Evolutionary conservation across 495 filamentous ascomycete species (phyloP), one percentile per base, ranked within the genome.

Genomic region (Lasiosphaeria hispida): DNA sequence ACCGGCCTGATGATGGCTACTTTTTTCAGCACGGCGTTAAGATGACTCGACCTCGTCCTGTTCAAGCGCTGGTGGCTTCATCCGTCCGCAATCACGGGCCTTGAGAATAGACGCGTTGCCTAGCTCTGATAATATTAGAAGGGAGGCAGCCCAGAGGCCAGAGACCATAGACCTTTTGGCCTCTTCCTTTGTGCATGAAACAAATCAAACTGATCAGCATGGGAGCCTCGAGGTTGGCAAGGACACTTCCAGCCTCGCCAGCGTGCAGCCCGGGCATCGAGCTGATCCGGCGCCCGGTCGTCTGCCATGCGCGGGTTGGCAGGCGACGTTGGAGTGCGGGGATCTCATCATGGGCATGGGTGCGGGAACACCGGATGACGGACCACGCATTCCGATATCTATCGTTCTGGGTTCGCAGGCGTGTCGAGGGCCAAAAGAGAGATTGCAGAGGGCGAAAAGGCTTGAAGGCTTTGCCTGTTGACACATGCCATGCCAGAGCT

Each of bases 401-500:
- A 15, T 11, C 10, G 3, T 19, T 11, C 30, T 18, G 11, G 36
- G 23, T 15, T 53, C 44, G 55, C 37, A 1, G 45, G 8, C 41
- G 23, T 33, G 19, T 4, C 10, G 6, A 11, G 47, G 10, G 33
- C 10, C 35, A 38, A 36, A 14, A 1, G 7, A 44, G 30, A 39
- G 18, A 40, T 11, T 45, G 50, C 36, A 40, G 36, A 56, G 48
- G 36, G 42, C 17, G 43, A 54, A 57, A 30, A 57, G 48, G 53
- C 53, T 34, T 23, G 49, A 52, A 52, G 11, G 0, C 23, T 45
- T 53, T 45, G 14, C 19, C 10, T 15, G 50, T 53, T 65, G 57
- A 59, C 49, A 61, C 61, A 55, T 64, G 63, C 62, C 63, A 55
- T 61, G 61, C 44, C 62, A 55, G 39, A 43, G 51, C 57, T 71